Conservation (phyloP, 164 flowering plant genomes). For the Chimonanthus salicifolius region DNA sequence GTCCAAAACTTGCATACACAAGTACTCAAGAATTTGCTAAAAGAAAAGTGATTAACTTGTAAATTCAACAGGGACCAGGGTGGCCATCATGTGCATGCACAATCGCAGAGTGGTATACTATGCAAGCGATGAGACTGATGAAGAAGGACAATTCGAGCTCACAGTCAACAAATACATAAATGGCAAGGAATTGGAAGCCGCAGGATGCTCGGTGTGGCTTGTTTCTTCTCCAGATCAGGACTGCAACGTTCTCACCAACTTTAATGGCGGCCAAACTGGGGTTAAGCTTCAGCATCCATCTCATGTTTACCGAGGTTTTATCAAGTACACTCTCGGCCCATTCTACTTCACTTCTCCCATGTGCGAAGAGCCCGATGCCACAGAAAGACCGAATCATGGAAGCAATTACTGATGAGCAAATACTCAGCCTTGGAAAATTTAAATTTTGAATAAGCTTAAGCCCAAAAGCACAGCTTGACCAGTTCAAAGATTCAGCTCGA, state of each 20-base stretch:
- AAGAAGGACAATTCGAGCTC: conserved; percentile 43
- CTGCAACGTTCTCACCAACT: conserved; percentile 60
- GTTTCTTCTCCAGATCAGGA: conserved; percentile 61
- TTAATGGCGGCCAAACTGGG: conserved; percentile 51
- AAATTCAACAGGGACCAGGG: conserved; percentile 41
- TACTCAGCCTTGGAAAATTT: too few relatives aligned
- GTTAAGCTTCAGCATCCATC: conserved; percentile 50
- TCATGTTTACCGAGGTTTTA: conserved; percentile 31
- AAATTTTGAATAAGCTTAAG: too few relatives aligned
- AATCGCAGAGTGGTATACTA: conserved; percentile 50
- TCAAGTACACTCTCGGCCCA: conserved; percentile 40
- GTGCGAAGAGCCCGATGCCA: conserved; percentile 59
- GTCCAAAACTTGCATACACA: too few relatives aligned
- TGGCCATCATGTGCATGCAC: conserved; percentile 64
- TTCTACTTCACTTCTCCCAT: conserved; percentile 68
- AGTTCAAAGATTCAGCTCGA: too few relatives aligned
- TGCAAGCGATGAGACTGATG: conserved; percentile 61
- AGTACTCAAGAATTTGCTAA: too few relatives aligned
- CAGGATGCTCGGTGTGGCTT: conserved; percentile 52
- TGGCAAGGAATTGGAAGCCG: conserved; percentile 42
- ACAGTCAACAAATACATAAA: conserved; percentile 25
- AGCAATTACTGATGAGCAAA: conserved; percentile 7
- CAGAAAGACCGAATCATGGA: background rate
- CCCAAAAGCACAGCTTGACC: too few relatives aligned
- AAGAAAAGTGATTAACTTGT: background rate